phyloP scores from a whole-genome alignment of 768 basidiomycete species.

The Sarcodon sp. region DNA sequence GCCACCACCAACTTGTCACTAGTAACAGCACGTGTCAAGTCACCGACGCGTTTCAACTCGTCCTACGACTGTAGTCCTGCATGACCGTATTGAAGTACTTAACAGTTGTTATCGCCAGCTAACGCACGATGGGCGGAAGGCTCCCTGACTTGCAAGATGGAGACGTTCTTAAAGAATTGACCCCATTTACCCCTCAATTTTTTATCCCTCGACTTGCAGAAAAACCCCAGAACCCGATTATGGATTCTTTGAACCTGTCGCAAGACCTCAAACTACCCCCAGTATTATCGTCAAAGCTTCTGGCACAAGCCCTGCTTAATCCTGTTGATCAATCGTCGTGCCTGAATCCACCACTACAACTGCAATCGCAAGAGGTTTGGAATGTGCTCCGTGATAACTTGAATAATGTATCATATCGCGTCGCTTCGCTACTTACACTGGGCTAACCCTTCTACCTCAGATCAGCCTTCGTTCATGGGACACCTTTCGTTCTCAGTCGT shows the following conservation, averaged over 20 bases:
- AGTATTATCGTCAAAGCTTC: background rate
- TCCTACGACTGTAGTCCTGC: background rate
- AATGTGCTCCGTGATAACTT: background rate
- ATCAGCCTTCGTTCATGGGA: constrained; percentile 55
- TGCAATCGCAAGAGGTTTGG: background rate
- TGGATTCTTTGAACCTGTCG: constrained; percentile 35
- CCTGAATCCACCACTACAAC: no score
- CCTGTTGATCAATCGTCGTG: no score
- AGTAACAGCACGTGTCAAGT: background rate
- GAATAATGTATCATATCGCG: background rate
- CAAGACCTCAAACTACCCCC: background rate
- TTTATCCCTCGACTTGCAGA: constrained; percentile 55
- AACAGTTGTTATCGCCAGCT: no score
- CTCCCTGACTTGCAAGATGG: background rate
- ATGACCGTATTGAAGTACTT: no score
- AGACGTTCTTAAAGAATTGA: background rate
- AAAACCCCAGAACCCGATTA: constrained; percentile 68
- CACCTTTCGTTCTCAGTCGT: constrained; percentile 33
- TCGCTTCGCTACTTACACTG: constrained; percentile 1
- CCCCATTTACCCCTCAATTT: constrained; percentile 22
- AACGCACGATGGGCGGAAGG: no score
- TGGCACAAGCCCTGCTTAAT: background rate
- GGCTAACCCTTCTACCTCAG: constrained; percentile 15
- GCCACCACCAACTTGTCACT: background rate
- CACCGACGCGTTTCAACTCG: background rate